Evolutionary conservation across 177 flowering plant genomes (phyloP).

Genomic region (Vitis hybrid): DNA sequence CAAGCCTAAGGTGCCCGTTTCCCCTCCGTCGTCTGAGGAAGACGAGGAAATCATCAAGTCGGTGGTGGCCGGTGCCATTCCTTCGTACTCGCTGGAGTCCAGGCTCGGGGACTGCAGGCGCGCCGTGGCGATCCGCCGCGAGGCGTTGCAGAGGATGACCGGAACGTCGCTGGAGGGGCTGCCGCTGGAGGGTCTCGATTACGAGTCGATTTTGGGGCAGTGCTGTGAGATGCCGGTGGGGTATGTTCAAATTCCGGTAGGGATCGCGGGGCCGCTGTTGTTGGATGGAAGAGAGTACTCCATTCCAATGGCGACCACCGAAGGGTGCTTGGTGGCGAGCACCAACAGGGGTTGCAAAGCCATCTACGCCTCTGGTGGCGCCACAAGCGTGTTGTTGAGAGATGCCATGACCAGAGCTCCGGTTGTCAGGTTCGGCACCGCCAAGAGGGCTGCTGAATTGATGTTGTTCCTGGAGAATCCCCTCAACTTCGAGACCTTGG

Average conservation of each 20-base stretch:
- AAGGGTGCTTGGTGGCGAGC: constrained; percentile 63
- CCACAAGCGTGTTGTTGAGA: constrained; percentile 36
- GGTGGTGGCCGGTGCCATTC: constrained; percentile 40
- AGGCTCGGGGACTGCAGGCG: constrained; percentile 49
- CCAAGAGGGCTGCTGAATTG: constrained; percentile 48
- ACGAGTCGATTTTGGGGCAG: constrained; percentile 56
- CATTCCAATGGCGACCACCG: constrained; percentile 74
- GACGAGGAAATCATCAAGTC: constrained; percentile 50
- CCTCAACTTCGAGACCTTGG: constrained; percentile 37
- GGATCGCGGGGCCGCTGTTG: constrained; percentile 56
- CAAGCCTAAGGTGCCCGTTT: background rate
- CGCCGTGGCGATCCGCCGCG: constrained; percentile 48
- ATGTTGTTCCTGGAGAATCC: constrained; percentile 58
- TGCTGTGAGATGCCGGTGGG: constrained; percentile 71
- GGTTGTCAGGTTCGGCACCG: constrained; percentile 49
- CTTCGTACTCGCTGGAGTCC: constrained; percentile 54
- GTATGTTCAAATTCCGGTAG: constrained; percentile 66
- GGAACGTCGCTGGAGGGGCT: constrained; percentile 44
- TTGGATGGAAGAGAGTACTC: constrained; percentile 49
- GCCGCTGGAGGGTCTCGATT: constrained; percentile 54
- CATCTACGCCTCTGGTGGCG: constrained; percentile 55
- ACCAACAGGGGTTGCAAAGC: constrained; percentile 68
- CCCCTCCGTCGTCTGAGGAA: constrained; percentile 17
- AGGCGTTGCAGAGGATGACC: constrained; percentile 49
- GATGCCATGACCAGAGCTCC: constrained; percentile 74